Percentiles rank a stretch among this genome's conserved stretches.
phyloP scores from a whole-genome alignment of 106 monocot genomes.

The Triglochin maritima region DNA sequence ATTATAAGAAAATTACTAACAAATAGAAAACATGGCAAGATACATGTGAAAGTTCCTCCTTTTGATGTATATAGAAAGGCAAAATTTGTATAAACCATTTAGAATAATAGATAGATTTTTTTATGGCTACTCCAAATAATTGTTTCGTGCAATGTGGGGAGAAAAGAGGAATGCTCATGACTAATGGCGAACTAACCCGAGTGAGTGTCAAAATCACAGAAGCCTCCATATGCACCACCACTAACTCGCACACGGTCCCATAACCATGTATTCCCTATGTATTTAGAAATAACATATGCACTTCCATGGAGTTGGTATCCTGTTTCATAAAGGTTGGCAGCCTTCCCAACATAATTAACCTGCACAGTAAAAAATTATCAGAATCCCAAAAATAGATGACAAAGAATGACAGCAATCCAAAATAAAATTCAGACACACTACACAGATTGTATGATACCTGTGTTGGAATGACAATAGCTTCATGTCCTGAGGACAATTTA shows the following conservation, averaged over 20 bases:
- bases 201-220: constrained; percentile 94
- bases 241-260: constrained; percentile 99
- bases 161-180: too few species aligned
- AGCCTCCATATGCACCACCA: constrained; percentile 98
- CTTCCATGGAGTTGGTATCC: constrained; percentile 91
- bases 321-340: constrained; percentile 73
- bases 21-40: not conserved
- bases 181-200: constrained; percentile 42
- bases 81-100: too few species aligned
- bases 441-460: constrained; percentile 32
- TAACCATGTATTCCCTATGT: constrained; percentile 88
- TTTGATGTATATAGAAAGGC: too few species aligned
- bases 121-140: not conserved
- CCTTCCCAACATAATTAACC: constrained; percentile 99
- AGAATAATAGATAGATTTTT: not conserved
- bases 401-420: too few species aligned
- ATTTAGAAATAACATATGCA: constrained; percentile 94
- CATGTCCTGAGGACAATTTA: constrained; percentile 50
- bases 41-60: not conserved
- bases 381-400: not conserved
- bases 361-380: constrained; percentile 17
- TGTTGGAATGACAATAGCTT: constrained; percentile 93
- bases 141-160: too few species aligned
- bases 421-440: too few species aligned
- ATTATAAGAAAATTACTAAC: not conserved